These are phyloP conservation scores for Candolleomyces efflorescens DNA, from an alignment of 768 basidiomycete genomes.

Conservation along the genomic window DNA sequence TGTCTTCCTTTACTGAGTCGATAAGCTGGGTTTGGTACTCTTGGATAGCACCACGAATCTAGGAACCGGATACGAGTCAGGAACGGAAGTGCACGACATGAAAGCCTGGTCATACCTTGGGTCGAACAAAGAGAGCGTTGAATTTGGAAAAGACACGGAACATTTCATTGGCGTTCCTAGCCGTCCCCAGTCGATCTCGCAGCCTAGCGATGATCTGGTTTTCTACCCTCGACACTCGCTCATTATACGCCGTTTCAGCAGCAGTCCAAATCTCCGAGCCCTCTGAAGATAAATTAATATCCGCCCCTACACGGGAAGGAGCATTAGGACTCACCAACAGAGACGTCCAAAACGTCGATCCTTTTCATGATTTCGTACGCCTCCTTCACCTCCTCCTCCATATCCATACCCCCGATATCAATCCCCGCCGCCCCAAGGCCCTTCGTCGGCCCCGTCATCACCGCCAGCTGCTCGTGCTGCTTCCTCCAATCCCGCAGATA, in stretches of 20 bases:
- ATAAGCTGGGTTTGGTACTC: slow-evolving; percentile 99
- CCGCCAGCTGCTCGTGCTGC: slow-evolving; percentile 94
- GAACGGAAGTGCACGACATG: too few relatives aligned
- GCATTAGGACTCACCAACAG: slow-evolving; percentile 58
- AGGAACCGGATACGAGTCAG: neutral
- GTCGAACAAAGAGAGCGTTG: slow-evolving; percentile 60
- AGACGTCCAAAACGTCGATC: slow-evolving; percentile 94
- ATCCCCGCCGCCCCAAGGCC: slow-evolving; percentile 70
- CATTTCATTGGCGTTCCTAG: slow-evolving; percentile 98
- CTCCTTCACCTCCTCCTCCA: slow-evolving; percentile 96
- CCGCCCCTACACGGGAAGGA: neutral
- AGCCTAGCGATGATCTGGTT: slow-evolving; percentile 96
- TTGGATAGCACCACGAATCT: slow-evolving; percentile 98
- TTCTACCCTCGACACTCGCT: slow-evolving; percentile 94
- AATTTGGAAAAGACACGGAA: slow-evolving; percentile 99
- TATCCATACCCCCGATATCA: slow-evolving; percentile 88
- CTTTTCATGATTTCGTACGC: slow-evolving; percentile 97
- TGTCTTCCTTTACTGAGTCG: slow-evolving; percentile 98
- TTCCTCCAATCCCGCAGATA: slow-evolving; percentile 93
- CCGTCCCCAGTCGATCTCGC: slow-evolving; percentile 89
- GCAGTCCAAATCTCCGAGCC: slow-evolving; percentile 98
- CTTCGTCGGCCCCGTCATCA: slow-evolving; percentile 95
- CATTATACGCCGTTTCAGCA: slow-evolving; percentile 96
- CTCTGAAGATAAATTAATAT: slow-evolving; percentile 42
- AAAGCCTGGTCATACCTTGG: slow-evolving; percentile 9